Evolutionary conservation across 805 yeast genomes (phyloP), one percentile per base, ranked within the genome.

Genomic region (Lipomyces orientalis): DNA sequence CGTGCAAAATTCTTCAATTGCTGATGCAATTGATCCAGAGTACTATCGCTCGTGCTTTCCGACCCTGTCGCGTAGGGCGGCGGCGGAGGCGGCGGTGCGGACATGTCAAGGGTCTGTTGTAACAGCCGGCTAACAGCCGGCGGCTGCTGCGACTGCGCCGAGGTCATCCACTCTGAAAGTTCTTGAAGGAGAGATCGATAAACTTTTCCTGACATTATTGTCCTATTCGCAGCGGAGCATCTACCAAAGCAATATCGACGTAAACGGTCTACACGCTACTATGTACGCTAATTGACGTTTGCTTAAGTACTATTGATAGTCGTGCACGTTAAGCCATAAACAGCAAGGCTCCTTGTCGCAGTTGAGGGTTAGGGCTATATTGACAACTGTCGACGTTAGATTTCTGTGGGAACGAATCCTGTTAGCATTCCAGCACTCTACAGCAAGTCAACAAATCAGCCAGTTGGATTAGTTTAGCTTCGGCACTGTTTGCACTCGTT

Each of bases 11-110:
- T n/a, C 31, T 43, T 39, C 52, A 68, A 43, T 31, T 39, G 25
- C 12, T 46, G 57, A 39, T 68, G 69, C 39, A 68, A 22, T 34
- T 19, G n/a, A 33, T 57, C 68, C 16, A 67, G 55, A 12, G 59
- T 16, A 22, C 59, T 62, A 19, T 46, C 39, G 39, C 58, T 57
- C 14, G 33, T 51, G 33, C 58, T 64, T 12, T 25, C 54, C 35
- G 61, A 9, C 2, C 35, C 34, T 2, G 58, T 35, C n/a, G 16
- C 14, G n/a, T 25, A n/a, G n/a, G 63, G 12, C 31, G 52, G 65
- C 29, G 64, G 22, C 16, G 67, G 60, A 54, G 71, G 64, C 12
- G 71, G 71, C 10, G 71, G 71, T 3, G 69, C 67, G 14, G 67
- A 25, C 71, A 68, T 68, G 49, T 65, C 64, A 25, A 63, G 54